Percentiles rank a stretch among this genome's conserved stretches.
Evolutionary conservation across 176 grass and related monocot species (phyloP).

Genomic region (Chrysopogon serrulatus): DNA sequence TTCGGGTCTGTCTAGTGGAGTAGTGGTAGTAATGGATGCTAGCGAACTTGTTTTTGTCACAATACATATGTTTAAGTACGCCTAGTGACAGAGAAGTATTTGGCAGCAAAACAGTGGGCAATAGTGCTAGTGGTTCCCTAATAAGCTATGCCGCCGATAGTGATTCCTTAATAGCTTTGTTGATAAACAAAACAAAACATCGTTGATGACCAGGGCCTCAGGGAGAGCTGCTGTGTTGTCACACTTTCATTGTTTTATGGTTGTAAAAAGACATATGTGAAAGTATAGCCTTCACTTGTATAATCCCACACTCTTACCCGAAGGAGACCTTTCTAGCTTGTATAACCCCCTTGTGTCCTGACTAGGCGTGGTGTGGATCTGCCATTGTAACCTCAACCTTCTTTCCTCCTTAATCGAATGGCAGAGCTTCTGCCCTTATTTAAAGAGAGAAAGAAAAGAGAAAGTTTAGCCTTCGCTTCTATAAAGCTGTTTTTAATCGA

Average conservation of each 20-base stretch:
- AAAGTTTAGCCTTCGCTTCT: not conserved
- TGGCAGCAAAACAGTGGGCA: not conserved
- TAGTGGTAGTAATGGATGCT: not conserved
- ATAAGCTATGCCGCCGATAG: not conserved
- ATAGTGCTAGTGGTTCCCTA: not conserved
- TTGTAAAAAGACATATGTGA: not conserved
- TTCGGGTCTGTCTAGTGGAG: not conserved
- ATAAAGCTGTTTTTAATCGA: not conserved
- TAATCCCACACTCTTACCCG: not conserved
- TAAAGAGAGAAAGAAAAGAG: not conserved
- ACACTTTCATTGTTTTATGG: not conserved
- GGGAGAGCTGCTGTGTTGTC: not conserved
- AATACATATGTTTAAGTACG: not conserved
- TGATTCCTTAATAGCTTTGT: not conserved
- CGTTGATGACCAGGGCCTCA: not conserved
- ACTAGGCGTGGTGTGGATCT: not conserved
- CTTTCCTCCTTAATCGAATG: not conserved
- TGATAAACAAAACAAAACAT: not conserved
- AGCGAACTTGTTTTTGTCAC: not conserved
- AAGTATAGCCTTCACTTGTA: not conserved
- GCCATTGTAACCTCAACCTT: not conserved
- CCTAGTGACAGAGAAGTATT: not conserved
- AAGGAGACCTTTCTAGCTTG: not conserved
- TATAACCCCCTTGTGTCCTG: not conserved
- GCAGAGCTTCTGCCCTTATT: not conserved